phyloP scores from a whole-genome alignment of 2,329 filamentous ascomycete genomes.

The Xylaria sp. region DNA sequence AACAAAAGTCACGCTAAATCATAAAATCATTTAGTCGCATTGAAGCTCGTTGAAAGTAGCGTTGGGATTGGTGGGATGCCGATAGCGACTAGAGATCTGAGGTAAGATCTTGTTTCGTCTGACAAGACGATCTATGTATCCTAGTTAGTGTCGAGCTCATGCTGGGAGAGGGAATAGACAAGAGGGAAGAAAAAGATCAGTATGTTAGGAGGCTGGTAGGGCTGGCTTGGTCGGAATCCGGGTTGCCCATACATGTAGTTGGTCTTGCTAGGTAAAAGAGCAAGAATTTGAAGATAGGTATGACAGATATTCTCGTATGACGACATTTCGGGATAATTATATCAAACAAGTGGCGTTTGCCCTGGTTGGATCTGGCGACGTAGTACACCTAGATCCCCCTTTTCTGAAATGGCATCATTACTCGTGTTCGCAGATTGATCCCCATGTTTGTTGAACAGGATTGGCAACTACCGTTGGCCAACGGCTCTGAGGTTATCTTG shows the following conservation, averaged over 20 bases:
- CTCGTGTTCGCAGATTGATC: slow-evolving; percentile 33
- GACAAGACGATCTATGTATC: not conserved
- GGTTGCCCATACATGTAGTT: not conserved
- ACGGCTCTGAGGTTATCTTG: slow-evolving; percentile 15
- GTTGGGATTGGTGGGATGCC: slow-evolving; percentile 20
- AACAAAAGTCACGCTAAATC: too few relatives aligned
- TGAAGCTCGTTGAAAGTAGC: not conserved
- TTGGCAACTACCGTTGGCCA: slow-evolving; percentile 18
- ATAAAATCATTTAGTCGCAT: slow-evolving; percentile 9
- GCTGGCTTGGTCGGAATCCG: slow-evolving; percentile 29
- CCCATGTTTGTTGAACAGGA: slow-evolving; percentile 12
- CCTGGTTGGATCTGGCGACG: slow-evolving; percentile 3
- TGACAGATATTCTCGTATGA: slow-evolving; percentile 36
- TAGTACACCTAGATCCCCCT: slow-evolving; percentile 12
- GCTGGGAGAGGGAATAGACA: not conserved
- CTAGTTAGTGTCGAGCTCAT: not conserved
- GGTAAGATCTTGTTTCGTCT: slow-evolving; percentile 28
- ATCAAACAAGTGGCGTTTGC: slow-evolving; percentile 23
- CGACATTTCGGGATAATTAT: slow-evolving; percentile 31
- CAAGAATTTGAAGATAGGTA: slow-evolving; percentile 9
- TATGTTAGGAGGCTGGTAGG: slow-evolving; percentile 16
- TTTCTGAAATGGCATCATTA: slow-evolving; percentile 32
- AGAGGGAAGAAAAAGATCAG: not conserved
- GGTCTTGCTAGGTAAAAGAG: not conserved
- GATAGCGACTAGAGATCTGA: slow-evolving; percentile 18